Evolutionary conservation across 2,329 filamentous ascomycete species (phyloP), one percentile per base, ranked within the genome.

Genomic region (Alternaria atra): DNA sequence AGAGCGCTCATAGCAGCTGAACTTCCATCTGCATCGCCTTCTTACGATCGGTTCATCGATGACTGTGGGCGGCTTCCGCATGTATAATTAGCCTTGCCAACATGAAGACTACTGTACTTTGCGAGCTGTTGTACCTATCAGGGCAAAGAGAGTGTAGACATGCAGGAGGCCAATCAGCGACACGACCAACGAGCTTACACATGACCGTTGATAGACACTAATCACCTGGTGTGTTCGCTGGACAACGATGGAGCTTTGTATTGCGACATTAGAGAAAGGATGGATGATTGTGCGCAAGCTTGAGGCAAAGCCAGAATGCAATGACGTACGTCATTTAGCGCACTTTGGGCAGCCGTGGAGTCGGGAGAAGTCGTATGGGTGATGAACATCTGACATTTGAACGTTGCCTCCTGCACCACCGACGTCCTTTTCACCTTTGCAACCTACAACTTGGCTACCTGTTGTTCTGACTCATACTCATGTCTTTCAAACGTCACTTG

Each of bases 401-500:
- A 60, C 50, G 46, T 30, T 55, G 54, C 55, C 58, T 61, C 39
- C 53, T 52, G 58, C 53, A 56, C 56, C 37, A 58, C 54, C 30
- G 43, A 43, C 44, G 47, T 60, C 46, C 46, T 60, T 44, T 43
- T 48, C 20, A 61, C 52, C 53, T 60, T 48, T 17, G n/a, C 23
- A 40, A 32, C 39, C 32, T 25, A 43, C 23, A 62, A 34, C 29
- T 64, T 46, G 43, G 56, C 59, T 63, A 62, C 65, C 60, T 56
- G 55, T 60, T 57, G 55, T 68, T 72, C 61, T 72, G 70, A 76
- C 70, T 74, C 58, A 58, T 50, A 61, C 58, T 57, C 75, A 78
- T 78, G 76, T 78, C 74, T 72, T 64, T 72, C 64, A 69, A 66
- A 72, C 67, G 60, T 63, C 62, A 63, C 55, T 60, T 69, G 56